phyloP scores from a whole-genome alignment of 371 early-diverging fungal species.

The Cokeromyces recurvatus region DNA sequence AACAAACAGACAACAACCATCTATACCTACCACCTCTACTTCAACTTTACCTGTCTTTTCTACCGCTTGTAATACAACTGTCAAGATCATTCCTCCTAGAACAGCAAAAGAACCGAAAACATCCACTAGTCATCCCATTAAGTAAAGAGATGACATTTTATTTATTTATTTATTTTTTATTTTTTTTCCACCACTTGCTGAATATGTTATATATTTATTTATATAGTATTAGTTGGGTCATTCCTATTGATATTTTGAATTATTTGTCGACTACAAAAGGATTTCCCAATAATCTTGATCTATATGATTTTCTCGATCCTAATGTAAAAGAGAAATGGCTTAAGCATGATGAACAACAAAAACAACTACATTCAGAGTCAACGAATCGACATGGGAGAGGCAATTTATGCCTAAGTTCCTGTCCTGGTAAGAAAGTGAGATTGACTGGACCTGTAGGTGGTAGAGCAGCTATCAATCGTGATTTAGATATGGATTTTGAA shows the following conservation, averaged over 20 bases:
- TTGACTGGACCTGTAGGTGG: conserved; percentile 74
- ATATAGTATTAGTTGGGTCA: conserved; percentile 51
- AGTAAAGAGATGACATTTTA: conserved; percentile 30
- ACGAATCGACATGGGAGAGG: conserved; percentile 21
- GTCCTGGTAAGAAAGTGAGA: conserved; percentile 83
- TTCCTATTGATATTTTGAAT: conserved; percentile 40
- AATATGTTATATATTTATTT: too few relatives aligned
- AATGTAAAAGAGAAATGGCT: conserved; percentile 6
- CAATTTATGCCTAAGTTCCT: conserved; percentile 71
- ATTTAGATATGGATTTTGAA: conserved; percentile 68
- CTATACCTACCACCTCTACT: too few relatives aligned
- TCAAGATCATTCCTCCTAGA: too few relatives aligned
- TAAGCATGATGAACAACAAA: conserved; percentile 1
- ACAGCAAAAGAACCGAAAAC: conserved; percentile 47
- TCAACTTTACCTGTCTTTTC: too few relatives aligned
- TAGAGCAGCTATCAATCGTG: conserved; percentile 69
- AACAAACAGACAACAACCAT: too few relatives aligned
- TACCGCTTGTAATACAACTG: too few relatives aligned
- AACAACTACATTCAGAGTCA: background rate
- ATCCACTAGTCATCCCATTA: conserved; percentile 55
- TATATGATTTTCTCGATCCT: conserved; percentile 40
- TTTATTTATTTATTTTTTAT: too few relatives aligned
- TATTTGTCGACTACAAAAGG: conserved; percentile 23
- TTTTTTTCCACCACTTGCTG: too few relatives aligned
- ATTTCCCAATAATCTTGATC: conserved; percentile 34